Percentiles rank a stretch among this genome's conserved stretches.
Evolutionary conservation across 2,329 filamentous ascomycete genomes (phyloP).

Genomic region (Fusarium nodosum): DNA sequence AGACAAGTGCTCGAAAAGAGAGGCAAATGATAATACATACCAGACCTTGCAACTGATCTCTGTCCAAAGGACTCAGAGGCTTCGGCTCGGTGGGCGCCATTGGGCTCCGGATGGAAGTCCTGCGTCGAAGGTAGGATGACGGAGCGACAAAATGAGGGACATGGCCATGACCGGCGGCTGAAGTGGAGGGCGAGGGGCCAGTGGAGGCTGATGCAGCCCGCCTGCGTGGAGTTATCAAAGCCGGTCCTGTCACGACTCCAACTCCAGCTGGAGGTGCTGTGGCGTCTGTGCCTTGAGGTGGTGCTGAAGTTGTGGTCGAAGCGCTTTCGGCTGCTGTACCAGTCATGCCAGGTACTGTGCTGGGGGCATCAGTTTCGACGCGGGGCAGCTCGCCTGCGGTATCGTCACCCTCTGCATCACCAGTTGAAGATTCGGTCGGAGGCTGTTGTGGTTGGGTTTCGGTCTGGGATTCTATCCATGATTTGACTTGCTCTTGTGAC

Average conservation of each 20-base stretch:
- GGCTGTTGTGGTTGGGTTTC: slow-evolving; percentile 34
- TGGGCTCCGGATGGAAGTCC: slow-evolving; percentile 53
- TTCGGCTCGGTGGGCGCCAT: slow-evolving; percentile 58
- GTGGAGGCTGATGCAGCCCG: slow-evolving; percentile 44
- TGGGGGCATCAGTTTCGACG: slow-evolving; percentile 26
- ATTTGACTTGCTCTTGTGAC: slow-evolving; percentile 35
- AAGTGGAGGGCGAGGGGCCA: slow-evolving; percentile 40
- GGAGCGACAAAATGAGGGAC: slow-evolving; percentile 71
- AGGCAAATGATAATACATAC: slow-evolving; percentile 63
- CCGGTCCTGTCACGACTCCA: slow-evolving; percentile 28
- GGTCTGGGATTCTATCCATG: slow-evolving; percentile 39
- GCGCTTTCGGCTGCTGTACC: slow-evolving; percentile 28
- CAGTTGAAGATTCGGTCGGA: slow-evolving; percentile 27
- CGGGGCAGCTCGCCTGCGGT: slow-evolving; percentile 37
- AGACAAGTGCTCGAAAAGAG: slow-evolving; percentile 12
- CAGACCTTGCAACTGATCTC: slow-evolving; percentile 82
- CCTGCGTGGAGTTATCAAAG: slow-evolving; percentile 42
- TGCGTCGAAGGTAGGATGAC: slow-evolving; percentile 68
- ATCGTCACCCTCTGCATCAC: slow-evolving; percentile 32
- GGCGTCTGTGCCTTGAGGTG: slow-evolving; percentile 19
- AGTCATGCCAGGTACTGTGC: slow-evolving; percentile 26
- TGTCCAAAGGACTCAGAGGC: slow-evolving; percentile 73
- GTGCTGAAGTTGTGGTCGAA: slow-evolving; percentile 30
- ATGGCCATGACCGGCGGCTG: slow-evolving; percentile 44
- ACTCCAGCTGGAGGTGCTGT: slow-evolving; percentile 14